Base-by-base conservation (phyloP, 257 asterid species). In the Scutellaria baicalensis region DNA sequence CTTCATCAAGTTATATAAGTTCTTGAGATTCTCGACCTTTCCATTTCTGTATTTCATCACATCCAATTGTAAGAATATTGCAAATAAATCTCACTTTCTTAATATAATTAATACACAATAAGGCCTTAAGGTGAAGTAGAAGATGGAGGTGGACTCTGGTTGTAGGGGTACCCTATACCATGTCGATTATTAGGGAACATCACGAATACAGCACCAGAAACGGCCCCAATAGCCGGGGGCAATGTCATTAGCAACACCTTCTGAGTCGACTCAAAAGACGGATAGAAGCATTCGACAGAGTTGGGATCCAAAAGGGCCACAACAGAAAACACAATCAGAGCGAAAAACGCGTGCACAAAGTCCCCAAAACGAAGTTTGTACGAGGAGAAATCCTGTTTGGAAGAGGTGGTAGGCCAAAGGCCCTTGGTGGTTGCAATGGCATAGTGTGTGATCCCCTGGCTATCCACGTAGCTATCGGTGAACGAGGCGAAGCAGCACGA, bases 391-490 rank as follows among this genome's bases (percentile, higher is more conserved):
- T 91, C 90, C 16, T 72, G 74, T 0, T 31, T 9, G 57, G 73
- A 38, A 10, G 73, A 12, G 10, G 76, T 43, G 13, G 65, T 23
- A 3, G 91, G 96, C 89, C 91, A 92, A 27, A 92, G 86, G 0
- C 98, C 96, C 55, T 61, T 84, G 1, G 39, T 64, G 0, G 96
- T 92, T 3, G 82, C 96, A 43, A 92, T 68, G n/a, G 90, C 97
- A 44, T 87, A 89, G 38, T 61, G 93, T 0, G 38, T 69, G 35
- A 9, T 48, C 2, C 96, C 96, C 1, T 84, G 70, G 13, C 12
- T 23, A 35, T 87, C 93, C 18, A 65, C 57, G 45, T 87, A 91
- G 77, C 95, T 89, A 20, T 91, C 96, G 5, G 95, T 89, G 59
- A 91, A 89, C 18, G 90, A 78, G 47, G 97, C 77, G 70, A 91